Percentiles rank a stretch among this genome's conserved stretches.
phyloP scores from a whole-genome alignment of 2,329 filamentous ascomycete genomes.

The Exutisphaerella laricina region DNA sequence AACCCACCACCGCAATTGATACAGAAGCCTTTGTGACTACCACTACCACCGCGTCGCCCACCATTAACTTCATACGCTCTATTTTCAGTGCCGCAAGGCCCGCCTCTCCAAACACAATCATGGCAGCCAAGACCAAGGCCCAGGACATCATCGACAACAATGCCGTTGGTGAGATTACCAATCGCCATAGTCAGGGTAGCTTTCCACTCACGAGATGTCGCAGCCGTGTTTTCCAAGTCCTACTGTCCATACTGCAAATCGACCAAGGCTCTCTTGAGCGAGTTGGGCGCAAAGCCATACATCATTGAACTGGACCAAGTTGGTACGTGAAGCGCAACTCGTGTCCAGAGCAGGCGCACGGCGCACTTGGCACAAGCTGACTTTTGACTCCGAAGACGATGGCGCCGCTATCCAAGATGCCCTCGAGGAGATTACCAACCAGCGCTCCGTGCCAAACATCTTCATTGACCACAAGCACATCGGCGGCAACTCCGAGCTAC shows the following conservation, averaged over 20 bases:
- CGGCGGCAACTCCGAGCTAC: constrained; percentile 88
- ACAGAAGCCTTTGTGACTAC: too few species aligned
- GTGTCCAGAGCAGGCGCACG: background rate
- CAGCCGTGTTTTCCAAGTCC: constrained; percentile 93
- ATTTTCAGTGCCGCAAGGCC: constrained; percentile 57
- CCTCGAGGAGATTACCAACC: constrained; percentile 70
- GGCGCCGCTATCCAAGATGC: constrained; percentile 77
- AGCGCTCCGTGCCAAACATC: constrained; percentile 91
- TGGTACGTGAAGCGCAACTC: constrained; percentile 41
- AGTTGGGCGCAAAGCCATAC: constrained; percentile 66
- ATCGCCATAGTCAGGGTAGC: too few species aligned
- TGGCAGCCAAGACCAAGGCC: constrained; percentile 75
- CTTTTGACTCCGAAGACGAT: constrained; percentile 69
- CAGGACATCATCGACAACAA: constrained; percentile 85
- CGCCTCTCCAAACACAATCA: constrained; percentile 63
- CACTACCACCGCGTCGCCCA: too few species aligned
- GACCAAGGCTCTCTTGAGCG: constrained; percentile 68
- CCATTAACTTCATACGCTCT: constrained; percentile 63
- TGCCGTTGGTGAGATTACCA: constrained; percentile 71
- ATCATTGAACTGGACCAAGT: constrained; percentile 79
- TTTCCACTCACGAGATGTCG: too few species aligned
- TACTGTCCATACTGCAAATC: constrained; percentile 90
- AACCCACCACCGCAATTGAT: too few species aligned
- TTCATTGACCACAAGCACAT: constrained; percentile 90
- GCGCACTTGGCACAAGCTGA: too few species aligned